Conservation (phyloP, 768 basidiomycete genomes). For the Tricholoma hemisulphureum region DNA sequence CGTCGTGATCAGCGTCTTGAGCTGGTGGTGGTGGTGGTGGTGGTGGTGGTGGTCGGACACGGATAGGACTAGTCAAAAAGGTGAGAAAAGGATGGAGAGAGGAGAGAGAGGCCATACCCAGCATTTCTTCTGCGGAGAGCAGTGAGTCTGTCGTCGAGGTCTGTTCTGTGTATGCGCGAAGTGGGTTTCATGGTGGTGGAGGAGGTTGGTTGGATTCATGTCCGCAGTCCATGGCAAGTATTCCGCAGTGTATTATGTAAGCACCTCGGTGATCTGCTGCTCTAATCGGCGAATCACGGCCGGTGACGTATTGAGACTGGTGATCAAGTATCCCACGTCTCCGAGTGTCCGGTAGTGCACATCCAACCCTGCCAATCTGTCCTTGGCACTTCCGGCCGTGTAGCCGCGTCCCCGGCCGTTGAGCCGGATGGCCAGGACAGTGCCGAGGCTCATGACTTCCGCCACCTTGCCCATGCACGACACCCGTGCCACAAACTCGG, state of each 20-base stretch:
- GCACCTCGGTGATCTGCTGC: constrained; percentile 50
- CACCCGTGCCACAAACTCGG: constrained; percentile 60
- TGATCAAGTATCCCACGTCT: constrained; percentile 91
- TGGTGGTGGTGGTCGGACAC: constrained; percentile 36
- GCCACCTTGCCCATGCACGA: constrained; percentile 58
- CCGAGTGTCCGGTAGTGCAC: constrained; percentile 90
- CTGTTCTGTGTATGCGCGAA: too few species aligned
- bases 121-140: constrained; percentile 67
- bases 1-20: constrained; percentile 62
- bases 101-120: constrained; percentile 37
- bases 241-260: constrained; percentile 14
- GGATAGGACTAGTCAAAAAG: constrained; percentile 28
- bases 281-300: constrained; percentile 58
- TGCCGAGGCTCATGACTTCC: constrained; percentile 85
- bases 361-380: constrained; percentile 58
- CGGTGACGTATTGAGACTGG: constrained; percentile 71
- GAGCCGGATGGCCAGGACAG: constrained; percentile 78
- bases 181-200: too few species aligned
- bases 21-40: constrained; percentile 27
- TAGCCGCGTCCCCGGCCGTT: constrained; percentile 54
- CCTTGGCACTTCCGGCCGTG: constrained; percentile 49
- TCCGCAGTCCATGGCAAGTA: too few species aligned
- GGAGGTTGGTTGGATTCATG: too few species aligned
- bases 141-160: constrained; percentile 58
- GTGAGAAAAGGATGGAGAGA: constrained; percentile 21